Evolutionary conservation across 2,329 filamentous ascomycete genomes (phyloP), one percentile per base, ranked within the genome.

Genomic region (Trichoderma gracile): DNA sequence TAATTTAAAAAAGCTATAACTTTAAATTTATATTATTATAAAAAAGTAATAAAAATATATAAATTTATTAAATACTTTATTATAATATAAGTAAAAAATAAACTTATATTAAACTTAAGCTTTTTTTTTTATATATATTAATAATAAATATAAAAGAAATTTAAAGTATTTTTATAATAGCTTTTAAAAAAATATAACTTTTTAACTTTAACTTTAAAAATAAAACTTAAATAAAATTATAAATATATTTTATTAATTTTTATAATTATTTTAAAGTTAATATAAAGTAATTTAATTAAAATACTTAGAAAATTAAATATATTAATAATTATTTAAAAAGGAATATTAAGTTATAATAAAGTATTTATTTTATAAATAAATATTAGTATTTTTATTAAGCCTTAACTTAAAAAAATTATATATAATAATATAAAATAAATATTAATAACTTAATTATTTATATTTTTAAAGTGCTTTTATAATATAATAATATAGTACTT

Each of bases 401-500:
- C 8, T 27, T 27, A 27, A 27, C 4, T 27, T 27, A 27, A 27
- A 5, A 27, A 27, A 8, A 27, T 1, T 27, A 12, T 43, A 43
- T 17, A 12, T 17, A 43, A 17, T 43, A 43, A 43, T 43, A 43
- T 43, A 43, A 43, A 17, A 43, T 12, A 12, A 43, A 43, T 43
- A n/a, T n/a, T n/a, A 43, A 43, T 43, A 60, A 60, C 3, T 21
- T 12, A 5, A 15, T 7, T 50, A 49, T 50, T 58, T 45, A 43
- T 25, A 45, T 30, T 14, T 25, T 58, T 45, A 46, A 45, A 21
- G 45, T 58, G 17, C 8, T 58, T 40, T 49, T 60, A 60, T 42
- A 60, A 60, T 60, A 50, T 49, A 60, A 50, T 60, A 50, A 56
- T 43, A 17, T 43, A 7, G n/a, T n/a, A n/a, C n/a, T n/a, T n/a